phyloP scores from a whole-genome alignment of 2,329 filamentous ascomycete species.

The Hysterium pulicare region DNA sequence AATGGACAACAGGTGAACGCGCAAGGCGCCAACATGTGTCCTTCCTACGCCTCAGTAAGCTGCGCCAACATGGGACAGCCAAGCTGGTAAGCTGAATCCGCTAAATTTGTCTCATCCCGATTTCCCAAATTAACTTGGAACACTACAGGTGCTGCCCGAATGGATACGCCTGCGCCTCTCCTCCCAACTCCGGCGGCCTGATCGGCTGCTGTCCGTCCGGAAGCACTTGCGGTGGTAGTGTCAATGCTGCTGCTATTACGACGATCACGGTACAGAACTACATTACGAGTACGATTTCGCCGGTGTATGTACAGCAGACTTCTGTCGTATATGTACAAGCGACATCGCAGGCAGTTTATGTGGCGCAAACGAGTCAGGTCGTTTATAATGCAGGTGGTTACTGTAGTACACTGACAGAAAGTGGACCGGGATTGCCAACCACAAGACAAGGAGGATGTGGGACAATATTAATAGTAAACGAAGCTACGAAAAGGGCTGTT shows the following conservation, averaged over 20 bases:
- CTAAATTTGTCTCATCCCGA: background rate
- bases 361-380: constrained; percentile 13
- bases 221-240: constrained; percentile 28
- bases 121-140: background rate
- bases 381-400: constrained; percentile 22
- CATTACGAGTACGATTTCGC: constrained; percentile 4
- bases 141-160: constrained; percentile 34
- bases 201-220: constrained; percentile 39
- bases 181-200: constrained; percentile 28
- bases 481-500: constrained; percentile 16
- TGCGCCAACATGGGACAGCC: constrained; percentile 42
- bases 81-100: constrained; percentile 35
- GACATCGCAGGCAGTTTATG: constrained; percentile 22
- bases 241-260: constrained; percentile 30
- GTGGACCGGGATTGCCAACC: constrained; percentile 32
- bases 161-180: constrained; percentile 31
- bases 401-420: constrained; percentile 35
- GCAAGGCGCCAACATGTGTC: constrained; percentile 31
- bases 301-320: constrained; percentile 19
- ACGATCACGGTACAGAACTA: constrained; percentile 33
- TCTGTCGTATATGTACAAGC: constrained; percentile 26
- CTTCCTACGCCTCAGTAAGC: constrained; percentile 34
- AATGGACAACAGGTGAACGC: constrained; percentile 33
- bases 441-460: constrained; percentile 33
- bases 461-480: constrained; percentile 34